phyloP scores from a whole-genome alignment of 2,329 filamentous ascomycete species.

The Talaromyces funiculosus region DNA sequence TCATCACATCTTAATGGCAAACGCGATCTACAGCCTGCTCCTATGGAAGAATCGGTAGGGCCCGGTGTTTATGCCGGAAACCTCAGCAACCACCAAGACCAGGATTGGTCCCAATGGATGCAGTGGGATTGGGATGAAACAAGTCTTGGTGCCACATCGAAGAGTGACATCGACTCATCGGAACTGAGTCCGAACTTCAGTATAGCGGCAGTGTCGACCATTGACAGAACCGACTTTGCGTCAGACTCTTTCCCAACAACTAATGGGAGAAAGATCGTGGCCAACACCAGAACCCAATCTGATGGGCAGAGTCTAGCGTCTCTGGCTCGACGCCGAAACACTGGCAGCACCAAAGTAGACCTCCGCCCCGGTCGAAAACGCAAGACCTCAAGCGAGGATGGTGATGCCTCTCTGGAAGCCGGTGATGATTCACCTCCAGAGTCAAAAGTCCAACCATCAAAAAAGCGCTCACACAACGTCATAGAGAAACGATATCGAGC shows the following conservation, averaged over 20 bases:
- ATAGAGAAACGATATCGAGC: conserved; percentile 96
- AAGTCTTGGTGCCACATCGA: conserved; percentile 26
- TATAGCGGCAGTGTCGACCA: conserved; percentile 19
- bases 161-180: conserved; percentile 21
- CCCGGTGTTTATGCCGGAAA: background rate
- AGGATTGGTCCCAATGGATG: conserved; percentile 44
- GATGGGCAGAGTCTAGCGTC: background rate
- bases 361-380: conserved; percentile 53
- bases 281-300: background rate
- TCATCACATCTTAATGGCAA: conserved; percentile 11
- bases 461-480: conserved; percentile 97
- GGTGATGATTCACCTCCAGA: conserved; percentile 42
- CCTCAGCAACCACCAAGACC: conserved; percentile 24
- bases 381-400: conserved; percentile 58
- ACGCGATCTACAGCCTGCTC: conserved; percentile 1
- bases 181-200: conserved; percentile 18
- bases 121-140: conserved; percentile 36
- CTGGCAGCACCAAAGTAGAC: conserved; percentile 14
- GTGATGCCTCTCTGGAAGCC: conserved; percentile 29
- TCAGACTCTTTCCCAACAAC: background rate
- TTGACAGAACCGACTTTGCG: background rate
- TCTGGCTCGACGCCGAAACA: conserved; percentile 15
- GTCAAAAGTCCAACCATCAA: conserved; percentile 55
- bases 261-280: background rate
- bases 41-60: conserved; percentile 10